phyloP scores from a whole-genome alignment of 495 filamentous ascomycete genomes.

The Penicillium desertorum region DNA sequence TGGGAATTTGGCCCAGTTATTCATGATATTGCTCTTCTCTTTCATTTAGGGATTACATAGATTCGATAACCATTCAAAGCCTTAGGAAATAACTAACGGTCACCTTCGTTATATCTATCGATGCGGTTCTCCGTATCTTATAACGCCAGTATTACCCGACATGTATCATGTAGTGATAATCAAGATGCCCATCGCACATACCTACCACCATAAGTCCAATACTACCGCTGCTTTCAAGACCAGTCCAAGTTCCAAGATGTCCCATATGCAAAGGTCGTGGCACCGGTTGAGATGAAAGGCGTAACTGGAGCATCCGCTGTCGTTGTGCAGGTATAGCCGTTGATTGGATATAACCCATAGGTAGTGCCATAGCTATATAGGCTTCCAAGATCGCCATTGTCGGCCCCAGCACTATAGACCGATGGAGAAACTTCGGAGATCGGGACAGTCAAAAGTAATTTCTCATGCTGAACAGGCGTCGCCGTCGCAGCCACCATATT shows the following conservation, averaged over 20 bases:
- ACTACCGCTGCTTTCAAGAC: neutral
- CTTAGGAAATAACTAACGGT: neutral
- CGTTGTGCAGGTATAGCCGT: neutral
- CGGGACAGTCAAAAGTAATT: neutral
- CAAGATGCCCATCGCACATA: neutral
- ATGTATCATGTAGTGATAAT: neutral
- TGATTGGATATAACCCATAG: neutral
- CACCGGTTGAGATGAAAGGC: neutral
- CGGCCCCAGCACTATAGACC: neutral
- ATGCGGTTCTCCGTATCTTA: neutral
- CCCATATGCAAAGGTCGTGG: neutral
- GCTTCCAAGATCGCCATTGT: neutral
- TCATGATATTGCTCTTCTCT: neutral
- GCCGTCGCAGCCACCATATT: conserved; percentile 9
- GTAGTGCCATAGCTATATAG: neutral
- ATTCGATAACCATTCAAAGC: neutral
- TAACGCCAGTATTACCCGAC: neutral
- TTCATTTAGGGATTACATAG: neutral
- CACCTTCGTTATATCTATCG: neutral
- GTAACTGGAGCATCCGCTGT: neutral
- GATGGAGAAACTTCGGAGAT: neutral
- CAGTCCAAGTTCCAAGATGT: neutral
- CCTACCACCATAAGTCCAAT: neutral
- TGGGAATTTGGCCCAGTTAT: too few relatives aligned
- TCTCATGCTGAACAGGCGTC: neutral